Conservation (phyloP, 805 yeast genomes). For the Cyberlindnera lachancei region DNA sequence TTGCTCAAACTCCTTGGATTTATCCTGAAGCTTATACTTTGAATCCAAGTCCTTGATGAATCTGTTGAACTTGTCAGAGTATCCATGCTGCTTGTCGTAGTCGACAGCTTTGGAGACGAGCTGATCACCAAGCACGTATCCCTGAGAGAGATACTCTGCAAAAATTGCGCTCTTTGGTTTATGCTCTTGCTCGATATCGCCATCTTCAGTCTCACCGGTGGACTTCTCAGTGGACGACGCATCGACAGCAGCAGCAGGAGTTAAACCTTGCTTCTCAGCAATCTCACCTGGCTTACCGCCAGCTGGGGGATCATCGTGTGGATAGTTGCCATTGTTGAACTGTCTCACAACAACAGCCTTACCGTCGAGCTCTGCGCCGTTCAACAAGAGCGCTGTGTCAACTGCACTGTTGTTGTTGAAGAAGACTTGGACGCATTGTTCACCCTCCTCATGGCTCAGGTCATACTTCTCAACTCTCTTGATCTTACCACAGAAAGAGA, state of each 20-base stretch:
- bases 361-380: constrained; percentile 69
- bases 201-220: constrained; percentile 1
- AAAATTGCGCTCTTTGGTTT: constrained; percentile 70
- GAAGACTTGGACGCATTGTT: constrained; percentile 31
- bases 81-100: constrained; percentile 59
- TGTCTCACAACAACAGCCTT: constrained; percentile 39
- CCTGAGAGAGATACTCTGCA: constrained; percentile 71
- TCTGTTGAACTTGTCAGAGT: constrained; percentile 44
- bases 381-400: constrained; percentile 59
- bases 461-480: constrained; percentile 17
- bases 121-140: constrained; percentile 59
- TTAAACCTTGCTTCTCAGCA: constrained; percentile 4
- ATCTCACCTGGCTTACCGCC: constrained; percentile 4
- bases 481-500: constrained; percentile 65
- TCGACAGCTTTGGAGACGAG: constrained; percentile 53
- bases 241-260: constrained; percentile 6
- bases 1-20: constrained; percentile 29
- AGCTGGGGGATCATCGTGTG: constrained; percentile 16
- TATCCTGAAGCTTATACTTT: constrained; percentile 49
- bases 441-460: constrained; percentile 5
- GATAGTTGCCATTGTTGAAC: constrained; percentile 18
- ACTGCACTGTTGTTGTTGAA: constrained; percentile 57
- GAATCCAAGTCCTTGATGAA: constrained; percentile 49
- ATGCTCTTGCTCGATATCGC: constrained; percentile 61
- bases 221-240: background rate